Conservation (phyloP, 108 stramenopile species). For the Fragilariopsis cylindrus region DNA sequence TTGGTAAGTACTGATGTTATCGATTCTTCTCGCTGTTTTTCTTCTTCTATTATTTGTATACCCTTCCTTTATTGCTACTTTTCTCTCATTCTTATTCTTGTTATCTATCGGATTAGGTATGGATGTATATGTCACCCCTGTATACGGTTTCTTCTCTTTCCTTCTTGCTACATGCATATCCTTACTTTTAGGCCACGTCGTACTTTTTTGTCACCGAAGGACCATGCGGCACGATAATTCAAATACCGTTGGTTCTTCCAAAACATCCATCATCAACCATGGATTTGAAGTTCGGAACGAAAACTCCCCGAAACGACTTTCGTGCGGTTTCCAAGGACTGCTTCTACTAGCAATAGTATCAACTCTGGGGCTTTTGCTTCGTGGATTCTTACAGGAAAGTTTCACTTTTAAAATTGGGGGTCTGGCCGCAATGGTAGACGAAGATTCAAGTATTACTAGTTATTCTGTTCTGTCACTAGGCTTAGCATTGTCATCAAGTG, state of each 20-base stretch:
- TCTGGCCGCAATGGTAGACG: constrained; percentile 79
- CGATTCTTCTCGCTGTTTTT: too few relatives aligned
- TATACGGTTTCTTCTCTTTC: constrained; percentile 87
- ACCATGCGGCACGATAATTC: neutral
- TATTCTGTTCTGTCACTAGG: constrained; percentile 86
- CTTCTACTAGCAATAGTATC: constrained; percentile 15
- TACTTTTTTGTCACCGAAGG: constrained; percentile 79
- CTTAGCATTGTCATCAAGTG: constrained; percentile 56
- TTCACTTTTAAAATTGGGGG: constrained; percentile 89
- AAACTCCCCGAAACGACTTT: constrained; percentile 13
- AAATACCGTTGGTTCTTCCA: neutral
- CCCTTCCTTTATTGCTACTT: too few relatives aligned
- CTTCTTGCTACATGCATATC: constrained; percentile 84
- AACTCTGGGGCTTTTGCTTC: constrained; percentile 28
- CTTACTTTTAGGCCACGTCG: constrained; percentile 73
- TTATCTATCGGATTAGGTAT: constrained; percentile 8
- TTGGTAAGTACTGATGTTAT: neutral
- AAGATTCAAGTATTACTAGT: constrained; percentile 26
- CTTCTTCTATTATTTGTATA: too few relatives aligned
- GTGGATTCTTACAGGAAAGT: constrained; percentile 56
- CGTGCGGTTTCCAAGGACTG: constrained; percentile 19
- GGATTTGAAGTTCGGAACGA: constrained; percentile 23
- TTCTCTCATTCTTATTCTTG: neutral
- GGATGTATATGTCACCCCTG: constrained; percentile 74
- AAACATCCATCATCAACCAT: constrained; percentile 31